Percentiles rank a stretch among this genome's conserved stretches.
phyloP scores from a whole-genome alignment of 495 filamentous ascomycete genomes.

The Aspergillus nidulans region DNA sequence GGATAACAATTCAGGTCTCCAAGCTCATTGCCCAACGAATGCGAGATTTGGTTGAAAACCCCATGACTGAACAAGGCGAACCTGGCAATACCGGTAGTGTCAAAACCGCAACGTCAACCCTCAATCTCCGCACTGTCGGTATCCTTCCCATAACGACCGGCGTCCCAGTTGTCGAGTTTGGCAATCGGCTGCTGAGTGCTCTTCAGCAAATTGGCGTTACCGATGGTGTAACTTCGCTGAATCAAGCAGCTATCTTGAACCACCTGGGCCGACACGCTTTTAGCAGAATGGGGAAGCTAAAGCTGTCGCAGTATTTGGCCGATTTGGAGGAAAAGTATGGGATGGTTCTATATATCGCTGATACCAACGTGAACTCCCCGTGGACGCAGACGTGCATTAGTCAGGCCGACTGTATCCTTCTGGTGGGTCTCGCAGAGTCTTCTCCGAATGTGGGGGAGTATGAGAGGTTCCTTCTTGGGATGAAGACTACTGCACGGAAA shows the following conservation, averaged over 20 bases:
- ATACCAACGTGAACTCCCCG: conserved; percentile 90
- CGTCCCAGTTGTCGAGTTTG: conserved; percentile 92
- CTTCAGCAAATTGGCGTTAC: conserved; percentile 81
- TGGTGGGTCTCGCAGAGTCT: conserved; percentile 87
- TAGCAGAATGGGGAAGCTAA: conserved; percentile 94
- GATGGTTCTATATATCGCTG: conserved; percentile 93
- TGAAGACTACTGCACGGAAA: conserved; percentile 95
- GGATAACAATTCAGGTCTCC: conserved; percentile 97
- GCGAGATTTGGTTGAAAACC: conserved; percentile 80
- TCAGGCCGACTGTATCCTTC: conserved; percentile 90
- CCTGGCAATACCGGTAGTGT: conserved; percentile 53
- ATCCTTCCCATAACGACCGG: conserved; percentile 87
- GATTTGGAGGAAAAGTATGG: conserved; percentile 97
- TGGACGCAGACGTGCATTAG: conserved; percentile 98
- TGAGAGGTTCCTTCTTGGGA: conserved; percentile 89
- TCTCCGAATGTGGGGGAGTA: conserved; percentile 92
- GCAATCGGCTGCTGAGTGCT: conserved; percentile 81
- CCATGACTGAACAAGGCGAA: conserved; percentile 63
- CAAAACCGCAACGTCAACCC: conserved; percentile 73
- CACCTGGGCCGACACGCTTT: conserved; percentile 95
- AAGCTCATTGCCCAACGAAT: conserved; percentile 97
- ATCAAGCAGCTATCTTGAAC: conserved; percentile 89
- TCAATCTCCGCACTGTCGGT: conserved; percentile 90
- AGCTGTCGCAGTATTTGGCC: conserved; percentile 91
- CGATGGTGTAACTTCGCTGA: conserved; percentile 87